Base-by-base conservation (phyloP, 2,329 filamentous ascomycete species). In the Aspergillus sp. region DNA sequence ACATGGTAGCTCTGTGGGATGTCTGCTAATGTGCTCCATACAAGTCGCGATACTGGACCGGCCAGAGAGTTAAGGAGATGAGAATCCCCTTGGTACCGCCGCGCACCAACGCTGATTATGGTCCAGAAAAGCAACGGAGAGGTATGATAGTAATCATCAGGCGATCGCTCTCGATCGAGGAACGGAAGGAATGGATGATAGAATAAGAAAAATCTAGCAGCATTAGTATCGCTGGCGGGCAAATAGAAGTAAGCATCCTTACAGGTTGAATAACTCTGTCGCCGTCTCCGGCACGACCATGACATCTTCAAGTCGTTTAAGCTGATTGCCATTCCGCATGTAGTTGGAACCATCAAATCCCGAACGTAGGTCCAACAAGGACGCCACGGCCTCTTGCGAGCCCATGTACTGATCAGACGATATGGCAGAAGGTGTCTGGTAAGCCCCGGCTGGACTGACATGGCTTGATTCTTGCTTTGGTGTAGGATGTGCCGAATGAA, bases 121-220 rank as follows among this genome's bases (percentile, higher is more conserved):
- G 80, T 80, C 83, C 83, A 86, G 63, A 84, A 84, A n/a, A 85
- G 72, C 5, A 86, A 67, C n/a, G 78, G 79, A 39, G 79, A 82
- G 30, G 76, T 68, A 12, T 73, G 72, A 53, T 78, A 78, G 61
- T 80, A 83, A 44, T 79, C 74, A 22, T 83, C 78, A 3, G 80
- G 75, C 7, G 72, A 66, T 49, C 73, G 69, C 5, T 74, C 63
- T 32, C 72, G 72, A 50, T 83, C 80, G 37, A 86, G 73, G 53
- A 86, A 78, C 1, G 82, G 81, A 22, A 85, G 68, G 53, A 83
- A 85, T 0, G 78, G 78, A 58, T 86, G 82, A 61, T 84, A 84
- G 47, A 75, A 74, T 7, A 74, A 74, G 65, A 84, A 86, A 65
- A 81, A 86, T 48, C 82, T 81, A 53, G 67, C 68, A 33, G 70